phyloP scores from a whole-genome alignment of 306 rosid genomes.

The Myrica gale region DNA sequence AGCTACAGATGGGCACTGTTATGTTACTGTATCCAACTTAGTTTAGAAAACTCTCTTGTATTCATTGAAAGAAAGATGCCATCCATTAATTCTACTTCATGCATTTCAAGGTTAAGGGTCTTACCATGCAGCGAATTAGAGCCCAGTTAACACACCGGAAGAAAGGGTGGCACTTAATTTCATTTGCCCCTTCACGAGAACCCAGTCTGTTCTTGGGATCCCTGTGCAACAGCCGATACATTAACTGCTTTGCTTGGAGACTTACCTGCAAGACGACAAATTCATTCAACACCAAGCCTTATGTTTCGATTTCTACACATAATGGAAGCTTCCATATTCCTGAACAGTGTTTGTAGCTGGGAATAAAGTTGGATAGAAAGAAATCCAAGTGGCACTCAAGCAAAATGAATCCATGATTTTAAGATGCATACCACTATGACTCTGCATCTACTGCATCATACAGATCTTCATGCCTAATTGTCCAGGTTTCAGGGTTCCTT shows the following conservation, averaged over 20 bases:
- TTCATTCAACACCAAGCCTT: constrained; percentile 12
- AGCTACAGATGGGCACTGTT: background rate
- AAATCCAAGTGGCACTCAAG: background rate
- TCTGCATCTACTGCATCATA: background rate
- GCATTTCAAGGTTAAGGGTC: constrained; percentile 1
- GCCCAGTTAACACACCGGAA: constrained; percentile 87
- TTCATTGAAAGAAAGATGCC: background rate
- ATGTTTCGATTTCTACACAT: background rate
- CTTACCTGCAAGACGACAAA: constrained; percentile 60
- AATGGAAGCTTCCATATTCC: background rate
- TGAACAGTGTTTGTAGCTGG: background rate
- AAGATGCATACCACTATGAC: background rate
- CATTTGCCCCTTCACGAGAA: constrained; percentile 76
- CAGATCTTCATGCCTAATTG: background rate
- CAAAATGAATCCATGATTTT: background rate
- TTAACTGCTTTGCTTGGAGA: constrained; percentile 69
- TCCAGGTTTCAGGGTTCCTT: no score
- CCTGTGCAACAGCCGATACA: constrained; percentile 68
- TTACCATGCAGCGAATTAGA: constrained; percentile 86
- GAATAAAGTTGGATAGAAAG: background rate
- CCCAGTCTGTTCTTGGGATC: constrained; percentile 87
- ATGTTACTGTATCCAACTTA: background rate
- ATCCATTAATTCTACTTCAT: background rate
- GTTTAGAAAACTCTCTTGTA: background rate
- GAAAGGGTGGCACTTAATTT: constrained; percentile 81